A percentile compares a stretch with the other conserved stretches of the same genome.
Conservation (phyloP, 208 protist genomes). For the Trypanosoma boissoni region DNA sequence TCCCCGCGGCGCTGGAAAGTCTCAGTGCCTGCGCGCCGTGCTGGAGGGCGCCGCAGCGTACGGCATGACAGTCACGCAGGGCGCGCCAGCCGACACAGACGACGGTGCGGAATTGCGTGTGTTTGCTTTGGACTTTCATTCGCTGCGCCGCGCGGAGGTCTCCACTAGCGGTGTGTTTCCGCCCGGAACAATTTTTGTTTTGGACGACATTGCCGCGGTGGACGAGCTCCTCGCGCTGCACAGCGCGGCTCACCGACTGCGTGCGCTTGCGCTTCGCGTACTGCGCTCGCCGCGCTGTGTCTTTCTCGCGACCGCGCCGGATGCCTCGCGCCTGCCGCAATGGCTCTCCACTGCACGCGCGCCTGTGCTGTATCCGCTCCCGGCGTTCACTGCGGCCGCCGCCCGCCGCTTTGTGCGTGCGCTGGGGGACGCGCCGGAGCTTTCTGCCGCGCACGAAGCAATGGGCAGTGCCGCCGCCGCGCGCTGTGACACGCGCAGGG, state of each 20-base stretch:
- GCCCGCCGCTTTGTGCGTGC: too few relatives aligned
- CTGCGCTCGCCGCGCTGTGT: constrained; percentile 38
- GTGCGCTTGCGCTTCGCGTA: constrained; percentile 25
- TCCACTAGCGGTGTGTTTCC: neutral
- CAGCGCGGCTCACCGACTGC: constrained; percentile 22
- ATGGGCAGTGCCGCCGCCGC: too few relatives aligned
- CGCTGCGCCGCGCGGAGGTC: neutral
- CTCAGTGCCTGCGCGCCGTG: constrained; percentile 16
- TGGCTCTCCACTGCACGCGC: constrained; percentile 26
- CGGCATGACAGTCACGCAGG: constrained; percentile 11
- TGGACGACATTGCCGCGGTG: constrained; percentile 57
- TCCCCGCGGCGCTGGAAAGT: constrained; percentile 29
- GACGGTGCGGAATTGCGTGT: constrained; percentile 17
- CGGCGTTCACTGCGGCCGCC: too few relatives aligned
- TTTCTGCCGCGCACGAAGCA: too few relatives aligned
- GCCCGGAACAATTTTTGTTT: constrained; percentile 43
- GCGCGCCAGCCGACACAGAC: neutral
- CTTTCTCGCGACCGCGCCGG: constrained; percentile 41
- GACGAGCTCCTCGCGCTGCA: constrained; percentile 41
- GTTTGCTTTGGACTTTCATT: constrained; percentile 16
- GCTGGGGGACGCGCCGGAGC: too few relatives aligned
- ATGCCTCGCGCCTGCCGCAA: constrained; percentile 30
- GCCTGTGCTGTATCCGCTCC: constrained; percentile 26
- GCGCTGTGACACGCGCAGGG: too few relatives aligned
- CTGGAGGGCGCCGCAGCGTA: constrained; percentile 8